phyloP scores from a whole-genome alignment of 108 stramenopile species.

The Epithemia pelagica region DNA sequence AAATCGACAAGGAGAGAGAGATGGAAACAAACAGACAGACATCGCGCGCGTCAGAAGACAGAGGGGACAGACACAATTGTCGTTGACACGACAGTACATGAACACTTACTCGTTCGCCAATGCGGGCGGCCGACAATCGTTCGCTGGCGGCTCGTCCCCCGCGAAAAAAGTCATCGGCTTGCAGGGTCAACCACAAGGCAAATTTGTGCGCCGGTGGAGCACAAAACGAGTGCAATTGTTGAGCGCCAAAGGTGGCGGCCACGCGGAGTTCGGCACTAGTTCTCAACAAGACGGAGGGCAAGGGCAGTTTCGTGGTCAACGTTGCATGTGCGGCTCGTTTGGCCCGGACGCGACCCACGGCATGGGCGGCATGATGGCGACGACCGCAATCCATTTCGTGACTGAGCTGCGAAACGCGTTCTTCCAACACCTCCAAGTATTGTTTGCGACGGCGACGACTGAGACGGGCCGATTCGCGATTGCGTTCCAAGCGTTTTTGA shows the following conservation, averaged over 20 bases:
- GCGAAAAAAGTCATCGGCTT: slow-evolving; percentile 77
- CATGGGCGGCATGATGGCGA: slow-evolving; percentile 49
- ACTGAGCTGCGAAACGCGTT: slow-evolving; percentile 51
- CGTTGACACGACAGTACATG: too few species aligned
- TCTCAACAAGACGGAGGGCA: slow-evolving; percentile 7
- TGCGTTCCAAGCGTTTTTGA: slow-evolving; percentile 86
- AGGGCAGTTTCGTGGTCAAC: neutral
- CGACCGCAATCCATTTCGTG: slow-evolving; percentile 79
- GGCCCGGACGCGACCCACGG: slow-evolving; percentile 30
- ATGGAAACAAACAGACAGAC: slow-evolving; percentile 1
- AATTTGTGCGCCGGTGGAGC: slow-evolving; percentile 68
- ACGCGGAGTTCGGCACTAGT: slow-evolving; percentile 39
- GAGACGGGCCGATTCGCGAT: slow-evolving; percentile 90
- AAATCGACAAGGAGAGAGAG: slow-evolving; percentile 8
- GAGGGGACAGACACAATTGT: too few species aligned
- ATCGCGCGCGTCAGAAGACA: neutral
- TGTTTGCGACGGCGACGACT: slow-evolving; percentile 88
- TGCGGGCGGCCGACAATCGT: slow-evolving; percentile 81
- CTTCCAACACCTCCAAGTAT: slow-evolving; percentile 92
- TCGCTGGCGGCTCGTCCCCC: slow-evolving; percentile 79
- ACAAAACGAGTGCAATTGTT: slow-evolving; percentile 71
- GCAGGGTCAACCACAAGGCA: slow-evolving; percentile 80
- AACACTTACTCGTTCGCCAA: slow-evolving; percentile 84
- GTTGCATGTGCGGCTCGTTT: slow-evolving; percentile 28
- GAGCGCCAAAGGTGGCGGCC: slow-evolving; percentile 51